These are phyloP conservation scores for Linum usitatissimum DNA, from an alignment of 345 rosid genomes.

Conservation along the genomic window DNA sequence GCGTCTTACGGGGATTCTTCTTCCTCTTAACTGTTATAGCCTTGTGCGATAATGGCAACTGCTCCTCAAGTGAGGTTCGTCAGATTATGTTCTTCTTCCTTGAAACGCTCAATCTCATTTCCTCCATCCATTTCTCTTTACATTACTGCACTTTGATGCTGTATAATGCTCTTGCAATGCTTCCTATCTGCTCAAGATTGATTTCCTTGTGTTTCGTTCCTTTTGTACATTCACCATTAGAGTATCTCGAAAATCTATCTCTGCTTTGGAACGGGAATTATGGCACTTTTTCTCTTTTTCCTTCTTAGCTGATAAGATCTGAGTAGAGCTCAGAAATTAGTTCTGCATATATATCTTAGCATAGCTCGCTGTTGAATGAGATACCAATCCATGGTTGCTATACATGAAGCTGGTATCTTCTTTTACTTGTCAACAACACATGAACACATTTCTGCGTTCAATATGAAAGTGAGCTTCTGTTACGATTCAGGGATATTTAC, in stretches of 20 bases:
- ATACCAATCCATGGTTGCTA: too few species aligned
- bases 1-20: not conserved
- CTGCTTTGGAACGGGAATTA: too few species aligned
- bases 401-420: not conserved
- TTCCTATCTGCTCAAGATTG: not conserved
- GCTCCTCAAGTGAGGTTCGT: not conserved
- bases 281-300: too few species aligned
- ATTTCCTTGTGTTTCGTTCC: not conserved
- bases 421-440: not conserved
- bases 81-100: too few species aligned
- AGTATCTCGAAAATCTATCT: not conserved
- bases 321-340: too few species aligned
- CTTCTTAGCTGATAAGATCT: too few species aligned
- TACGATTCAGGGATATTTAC: conserved; percentile 32
- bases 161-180: not conserved
- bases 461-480: not conserved
- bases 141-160: not conserved
- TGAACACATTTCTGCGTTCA: not conserved
- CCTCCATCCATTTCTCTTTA: not conserved
- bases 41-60: not conserved
- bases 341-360: too few species aligned
- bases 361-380: too few species aligned
- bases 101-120: not conserved
- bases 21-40: not conserved
- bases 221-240: not conserved